Evolutionary conservation across 495 filamentous ascomycete species (phyloP), one percentile per base, ranked within the genome.

Genomic region (Talaromyces ruber): DNA sequence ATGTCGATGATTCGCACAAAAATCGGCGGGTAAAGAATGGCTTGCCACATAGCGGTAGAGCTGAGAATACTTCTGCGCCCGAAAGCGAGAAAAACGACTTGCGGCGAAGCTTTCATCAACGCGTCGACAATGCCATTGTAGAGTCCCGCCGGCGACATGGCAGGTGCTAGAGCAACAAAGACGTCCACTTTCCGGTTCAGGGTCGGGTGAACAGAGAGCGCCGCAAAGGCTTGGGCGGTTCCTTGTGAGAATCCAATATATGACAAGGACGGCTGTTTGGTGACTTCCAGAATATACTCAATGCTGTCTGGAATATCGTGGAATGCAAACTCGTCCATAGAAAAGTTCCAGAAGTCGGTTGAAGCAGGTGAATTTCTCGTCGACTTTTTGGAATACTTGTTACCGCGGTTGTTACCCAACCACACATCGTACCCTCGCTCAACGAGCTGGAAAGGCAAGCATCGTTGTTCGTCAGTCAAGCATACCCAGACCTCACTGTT

Each of bases 401-500:
- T 98, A 24, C 94, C 94, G 6, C 94, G 84, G 68, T 98, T 98
- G 67, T 98, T 98, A 18, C 94, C 94, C 60, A 98, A 77, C 94
- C 94, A 98, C 64, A 98, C 93, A 81, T 98, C 94, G 67, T 94
- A 98, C 8, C 94, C 94, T 68, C 81, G 84, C 69, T 98, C 93
- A 0, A 96, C 93, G 50, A 98, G 78, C 62, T 87, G 82, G 72
- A 98, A 98, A 0, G 94, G 92, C 12, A 98, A 78, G 63, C 85
- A 90, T 60, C 92, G 82, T 72, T 96, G 83, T 64, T 85, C 86
- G 55, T 98, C 92, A 3, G 93, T 93, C 67, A 91, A 75, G 70
- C 91, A 95, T 21, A 97, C 90, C 94, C 94, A 98, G 22, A 98
- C 94, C 76, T 98, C 94, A 72, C 92, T 97, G 72, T 96, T 97